Base-by-base conservation (phyloP, 1,284 basidiomycete genomes). In the Athelia sp. region DNA sequence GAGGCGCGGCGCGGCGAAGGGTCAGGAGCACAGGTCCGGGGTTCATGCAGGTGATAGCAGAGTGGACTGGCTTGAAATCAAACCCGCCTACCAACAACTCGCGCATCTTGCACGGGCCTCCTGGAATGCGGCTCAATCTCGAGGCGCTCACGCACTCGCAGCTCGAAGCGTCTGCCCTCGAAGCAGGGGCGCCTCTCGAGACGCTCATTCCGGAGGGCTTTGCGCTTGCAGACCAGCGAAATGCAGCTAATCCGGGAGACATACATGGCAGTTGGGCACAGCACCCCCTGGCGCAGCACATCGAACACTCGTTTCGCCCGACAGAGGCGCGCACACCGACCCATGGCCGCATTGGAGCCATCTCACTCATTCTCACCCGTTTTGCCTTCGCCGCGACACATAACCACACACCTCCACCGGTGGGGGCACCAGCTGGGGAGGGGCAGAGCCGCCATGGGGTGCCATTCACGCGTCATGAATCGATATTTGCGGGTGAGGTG, bases 141-240 rank as follows among this genome's bases (percentile, higher is more conserved):
- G 74, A 79, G 53, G 81, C 71, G 2, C 68, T 87, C 40, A 69
- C 72, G 21, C 68, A 67, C 17, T 59, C 59, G 6, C 71, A 82
- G 60, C 70, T 85, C 2, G 75, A 82, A 52, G 73, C 71, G 19
- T 78, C 83, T 2, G 79, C 83, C 1, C 68, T 82, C 53, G 84
- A 85, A 59, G 78, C 78, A 11, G 84, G 84, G 2, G 76, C 80
- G 0, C 75, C 83, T 0, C 67, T 84, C 1, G 65, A 71, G 23
- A 72, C 69, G 46, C 68, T 84, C 19, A 64, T 80, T 2, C 77
- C 77, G 3, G 54, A 17, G 19, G 36, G 19, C 8, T 40, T 40
- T n/a, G 6, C n/a, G 36, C 8, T n/a, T 9, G 36, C 36, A n/a
- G 19, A 40, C n/a, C 19, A n/a, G n/a, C 19, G 11, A n/a, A 6